Base-by-base conservation (phyloP, 345 rosid species). In the Brassica incana region DNA sequence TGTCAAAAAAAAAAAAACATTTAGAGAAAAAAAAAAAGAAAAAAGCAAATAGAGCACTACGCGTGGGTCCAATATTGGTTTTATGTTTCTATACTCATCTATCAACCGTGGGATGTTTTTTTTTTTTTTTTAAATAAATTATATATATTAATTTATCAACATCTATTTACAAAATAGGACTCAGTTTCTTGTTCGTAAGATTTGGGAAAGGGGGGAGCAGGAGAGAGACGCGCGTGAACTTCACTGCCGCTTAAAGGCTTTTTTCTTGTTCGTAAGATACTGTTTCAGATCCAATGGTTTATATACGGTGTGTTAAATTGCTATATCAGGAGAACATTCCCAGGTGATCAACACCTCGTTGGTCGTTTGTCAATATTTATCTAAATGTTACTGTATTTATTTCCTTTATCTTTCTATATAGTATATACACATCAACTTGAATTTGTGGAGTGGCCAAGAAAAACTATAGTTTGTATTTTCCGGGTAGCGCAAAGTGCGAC, bases 61-160 rank as follows among this genome's bases (percentile, higher is more conserved):
- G 9, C 48, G 67, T 81, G 85, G 84, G 64, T 78, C 81, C 88
- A 4, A 5, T 73, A 40, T 40, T 29, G 40, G 0, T 16, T 35
- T 69, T 30, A 16, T 29, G 64, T 67, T 69, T 2, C 18, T 33
- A 45, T 62, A 6, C 29, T 63, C 10, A 18, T 40, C 3, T 62
- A 66, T 76, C 1, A 6, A 15, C 75, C 83, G 77, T 84, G 18
- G 73, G 61, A 70, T 75, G 25, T 20, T 20, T 20, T 20, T 20
- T 20, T 20, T 20, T 20, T 20, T 20, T 20, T 20, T 20, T 20
- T 20, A 16, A 16, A 16, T 16, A 16, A 16, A 16, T 23, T 5
- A 32, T 16, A 20, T 20, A 20, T 20, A 20, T 20, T 20, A 20
- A 20, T 20, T 20, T 20, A 20, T 20, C 23, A 20, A 20, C 23